Percentiles rank a stretch among this genome's conserved stretches.
Evolutionary conservation across 305 asterid species (phyloP).

Genomic region (Fraxinus velutina): DNA sequence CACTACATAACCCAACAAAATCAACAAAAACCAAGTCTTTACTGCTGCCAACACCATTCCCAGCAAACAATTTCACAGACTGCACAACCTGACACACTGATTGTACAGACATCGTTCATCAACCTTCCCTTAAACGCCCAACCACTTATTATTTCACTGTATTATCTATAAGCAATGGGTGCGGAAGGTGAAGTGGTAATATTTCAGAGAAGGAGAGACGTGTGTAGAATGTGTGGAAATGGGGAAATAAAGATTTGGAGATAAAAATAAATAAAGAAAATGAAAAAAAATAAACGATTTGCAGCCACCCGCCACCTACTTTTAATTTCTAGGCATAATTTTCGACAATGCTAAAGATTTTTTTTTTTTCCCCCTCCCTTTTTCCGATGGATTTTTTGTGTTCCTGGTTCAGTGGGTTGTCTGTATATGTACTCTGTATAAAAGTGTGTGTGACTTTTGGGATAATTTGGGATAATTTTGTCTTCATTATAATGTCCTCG

Average conservation of each 20-base stretch:
- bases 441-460: constrained; percentile 26
- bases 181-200: background rate
- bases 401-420: background rate
- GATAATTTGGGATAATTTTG: background rate
- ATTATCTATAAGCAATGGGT: background rate
- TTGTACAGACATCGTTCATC: constrained; percentile 47
- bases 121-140: constrained; percentile 16
- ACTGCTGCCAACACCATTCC: constrained; percentile 24
- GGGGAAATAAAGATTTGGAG: constrained; percentile 47
- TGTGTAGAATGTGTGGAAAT: constrained; percentile 39
- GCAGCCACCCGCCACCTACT: constrained; percentile 49
- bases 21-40: constrained; percentile 45
- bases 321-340: constrained; percentile 27
- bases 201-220: constrained; percentile 11
- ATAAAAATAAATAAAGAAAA: constrained; percentile 8
- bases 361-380: background rate
- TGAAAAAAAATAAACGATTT: constrained; percentile 20
- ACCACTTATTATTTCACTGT: background rate
- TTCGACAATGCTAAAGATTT: constrained; percentile 24
- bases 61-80: constrained; percentile 49
- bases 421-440: background rate
- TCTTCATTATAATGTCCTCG: background rate
- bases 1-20: constrained; percentile 46
- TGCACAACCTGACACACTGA: constrained; percentile 52
- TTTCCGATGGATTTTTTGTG: background rate